Evolutionary conservation across 164 flowering plant genomes (phyloP), one percentile per base, ranked within the genome.

Genomic region (Warburgia ugandensis): DNA sequence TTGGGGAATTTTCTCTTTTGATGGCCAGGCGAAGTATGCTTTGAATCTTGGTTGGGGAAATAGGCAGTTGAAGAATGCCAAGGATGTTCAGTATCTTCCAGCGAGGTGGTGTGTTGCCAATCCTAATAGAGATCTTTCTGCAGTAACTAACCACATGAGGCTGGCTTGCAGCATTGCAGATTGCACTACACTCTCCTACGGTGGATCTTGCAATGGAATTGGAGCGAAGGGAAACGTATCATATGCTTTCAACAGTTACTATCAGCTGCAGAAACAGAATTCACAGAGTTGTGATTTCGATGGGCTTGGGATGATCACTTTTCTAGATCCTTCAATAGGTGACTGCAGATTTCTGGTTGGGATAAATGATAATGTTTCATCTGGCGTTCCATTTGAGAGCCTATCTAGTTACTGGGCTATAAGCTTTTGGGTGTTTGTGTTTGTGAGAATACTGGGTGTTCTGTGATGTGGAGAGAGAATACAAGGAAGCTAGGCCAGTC

Each of bases 1-100:
- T 41, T 91, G 96, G 95, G 98, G 96, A 5, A 78, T 91, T 43
- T 87, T 91, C 68, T 78, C 87, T 5, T 91, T 84, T 40, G 98
- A 91, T 43, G 98, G 96, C 5, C 92, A 83, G 60, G 83, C 94
- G 7, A 91, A 91, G 62, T 91, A 87, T 50, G 40, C 70, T 3
- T 31, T 91, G 17, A 76, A 83, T 72, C 81, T 90, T 39, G 97
- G 91, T 3, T 35, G 70, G 46, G 95, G 98, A 6, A 71, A 70
- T 52, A 69, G 64, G 30, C 26, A 48, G 8, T 48, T 91, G 61
- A 81, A 71, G 66, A 82, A 83, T 63, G 96, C 96, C 9, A 78
- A 50, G 58, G 66, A 81, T 33, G 94, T 87, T 11, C 42, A 70
- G 55, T 91, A 91, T 69, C 84, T 91, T 14, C 97, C 97, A 1